Conservation (phyloP, 2,329 filamentous ascomycete genomes). For the Zymoseptoria pseudotritici region DNA sequence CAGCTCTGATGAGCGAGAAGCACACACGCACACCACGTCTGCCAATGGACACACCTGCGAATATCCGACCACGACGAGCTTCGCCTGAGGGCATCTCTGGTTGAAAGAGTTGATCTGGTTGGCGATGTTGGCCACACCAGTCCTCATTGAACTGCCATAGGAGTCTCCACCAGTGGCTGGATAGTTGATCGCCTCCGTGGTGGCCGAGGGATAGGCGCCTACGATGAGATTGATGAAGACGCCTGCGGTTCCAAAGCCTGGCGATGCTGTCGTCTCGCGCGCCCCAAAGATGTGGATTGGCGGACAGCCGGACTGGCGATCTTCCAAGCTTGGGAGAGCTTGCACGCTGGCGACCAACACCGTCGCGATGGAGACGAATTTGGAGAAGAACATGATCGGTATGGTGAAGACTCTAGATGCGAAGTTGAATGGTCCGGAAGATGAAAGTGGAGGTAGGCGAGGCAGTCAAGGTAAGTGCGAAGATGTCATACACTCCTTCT, state of each 20-base stretch:
- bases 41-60: conserved; percentile 34
- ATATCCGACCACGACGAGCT: conserved; percentile 24
- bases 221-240: conserved; percentile 36
- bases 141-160: conserved; percentile 52
- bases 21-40: conserved; percentile 46
- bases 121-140: conserved; percentile 42
- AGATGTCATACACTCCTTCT: neutral
- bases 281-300: conserved; percentile 40
- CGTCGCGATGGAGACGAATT: neutral
- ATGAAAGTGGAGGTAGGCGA: neutral
- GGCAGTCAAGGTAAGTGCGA: neutral
- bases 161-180: conserved; percentile 53
- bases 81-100: conserved; percentile 17
- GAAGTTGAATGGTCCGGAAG: neutral
- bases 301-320: conserved; percentile 27
- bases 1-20: conserved; percentile 54
- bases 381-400: neutral
- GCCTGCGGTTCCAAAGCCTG: conserved; percentile 36
- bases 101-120: conserved; percentile 20
- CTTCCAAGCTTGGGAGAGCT: neutral
- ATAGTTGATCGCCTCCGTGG: conserved; percentile 37
- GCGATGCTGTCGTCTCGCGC: conserved; percentile 35
- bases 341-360: neutral
- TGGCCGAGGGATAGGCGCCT: conserved; percentile 34
- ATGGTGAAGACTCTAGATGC: neutral